These are phyloP conservation scores for Irineochytrium annulatum DNA, from an alignment of 192 early-diverging fungal species.

Conservation along the genomic window DNA sequence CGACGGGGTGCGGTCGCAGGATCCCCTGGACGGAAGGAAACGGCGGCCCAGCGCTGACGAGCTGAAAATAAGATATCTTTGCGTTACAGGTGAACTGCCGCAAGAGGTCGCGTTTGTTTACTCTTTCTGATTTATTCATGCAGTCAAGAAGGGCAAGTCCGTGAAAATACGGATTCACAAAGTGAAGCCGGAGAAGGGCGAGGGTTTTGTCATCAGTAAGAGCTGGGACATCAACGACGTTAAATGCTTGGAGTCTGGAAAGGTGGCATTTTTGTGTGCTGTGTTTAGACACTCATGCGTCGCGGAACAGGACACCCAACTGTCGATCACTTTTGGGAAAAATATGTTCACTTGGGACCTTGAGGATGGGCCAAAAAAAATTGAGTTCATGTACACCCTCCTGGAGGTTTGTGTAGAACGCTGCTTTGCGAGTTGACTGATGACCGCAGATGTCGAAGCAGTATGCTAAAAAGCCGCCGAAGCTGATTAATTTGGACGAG, in stretches of 20 bases:
- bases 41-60: no score
- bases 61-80: slow-evolving; percentile 22
- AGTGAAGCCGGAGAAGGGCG: slow-evolving; percentile 35
- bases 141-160: slow-evolving; percentile 19
- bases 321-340: slow-evolving; percentile 38
- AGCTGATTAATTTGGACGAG: slow-evolving; percentile 43
- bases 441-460: slow-evolving; percentile 27
- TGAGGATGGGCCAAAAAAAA: slow-evolving; percentile 30
- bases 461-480: slow-evolving; percentile 33
- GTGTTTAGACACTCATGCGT: not conserved
- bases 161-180: slow-evolving; percentile 39
- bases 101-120: not conserved
- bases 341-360: slow-evolving; percentile 36
- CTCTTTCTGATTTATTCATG: not conserved
- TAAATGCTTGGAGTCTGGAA: slow-evolving; percentile 37
- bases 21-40: not conserved
- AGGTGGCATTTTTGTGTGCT: slow-evolving; percentile 20
- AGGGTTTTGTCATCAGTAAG: slow-evolving; percentile 33
- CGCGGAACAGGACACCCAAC: slow-evolving; percentile 23
- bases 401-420: slow-evolving; percentile 16
- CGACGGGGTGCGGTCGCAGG: not conserved
- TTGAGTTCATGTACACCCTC: slow-evolving; percentile 40
- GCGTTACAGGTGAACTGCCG: slow-evolving; percentile 18
- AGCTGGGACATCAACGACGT: slow-evolving; percentile 45
- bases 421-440: slow-evolving; percentile 1